Conservation (phyloP, 1,284 basidiomycete species). For the Malassezia sympodialis region DNA sequence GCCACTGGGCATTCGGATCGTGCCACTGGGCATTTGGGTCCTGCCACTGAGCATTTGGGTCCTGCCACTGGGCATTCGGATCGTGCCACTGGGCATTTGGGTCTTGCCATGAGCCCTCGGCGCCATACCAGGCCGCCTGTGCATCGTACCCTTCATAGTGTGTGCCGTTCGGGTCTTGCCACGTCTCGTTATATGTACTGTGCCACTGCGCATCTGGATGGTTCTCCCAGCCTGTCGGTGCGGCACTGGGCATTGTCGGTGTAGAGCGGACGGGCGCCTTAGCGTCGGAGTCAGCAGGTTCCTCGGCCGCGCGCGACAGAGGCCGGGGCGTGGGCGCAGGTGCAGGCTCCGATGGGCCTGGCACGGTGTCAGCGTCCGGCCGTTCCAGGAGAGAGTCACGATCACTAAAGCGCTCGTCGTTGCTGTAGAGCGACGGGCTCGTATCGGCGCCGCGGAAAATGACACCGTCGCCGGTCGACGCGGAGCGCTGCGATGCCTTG, state of each 20-base stretch:
- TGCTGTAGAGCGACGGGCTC: slow-evolving; percentile 18
- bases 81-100: neutral
- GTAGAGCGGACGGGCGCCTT: neutral
- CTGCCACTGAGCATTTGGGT: neutral
- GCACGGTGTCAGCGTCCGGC: neutral
- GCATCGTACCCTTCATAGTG: neutral
- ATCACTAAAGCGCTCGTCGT: slow-evolving; percentile 6
- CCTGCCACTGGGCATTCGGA: neutral
- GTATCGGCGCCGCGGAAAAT: slow-evolving; percentile 16
- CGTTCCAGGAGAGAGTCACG: neutral
- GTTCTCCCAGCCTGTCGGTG: neutral
- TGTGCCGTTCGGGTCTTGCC: neutral
- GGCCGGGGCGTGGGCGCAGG: neutral
- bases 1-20: neutral
- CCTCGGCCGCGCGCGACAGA: neutral
- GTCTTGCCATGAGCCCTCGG: neutral
- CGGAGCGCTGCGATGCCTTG: slow-evolving; percentile 3
- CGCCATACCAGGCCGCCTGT: neutral
- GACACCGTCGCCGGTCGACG: slow-evolving; percentile 3
- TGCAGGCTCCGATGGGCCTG: too few relatives aligned
- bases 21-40: neutral
- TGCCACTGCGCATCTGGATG: neutral
- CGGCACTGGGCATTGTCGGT: neutral
- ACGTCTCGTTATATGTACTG: neutral
- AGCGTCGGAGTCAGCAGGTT: neutral